These are phyloP conservation scores for Apiospora kogelbergensis DNA, from an alignment of 2,329 filamentous ascomycete genomes.

Conservation along the genomic window DNA sequence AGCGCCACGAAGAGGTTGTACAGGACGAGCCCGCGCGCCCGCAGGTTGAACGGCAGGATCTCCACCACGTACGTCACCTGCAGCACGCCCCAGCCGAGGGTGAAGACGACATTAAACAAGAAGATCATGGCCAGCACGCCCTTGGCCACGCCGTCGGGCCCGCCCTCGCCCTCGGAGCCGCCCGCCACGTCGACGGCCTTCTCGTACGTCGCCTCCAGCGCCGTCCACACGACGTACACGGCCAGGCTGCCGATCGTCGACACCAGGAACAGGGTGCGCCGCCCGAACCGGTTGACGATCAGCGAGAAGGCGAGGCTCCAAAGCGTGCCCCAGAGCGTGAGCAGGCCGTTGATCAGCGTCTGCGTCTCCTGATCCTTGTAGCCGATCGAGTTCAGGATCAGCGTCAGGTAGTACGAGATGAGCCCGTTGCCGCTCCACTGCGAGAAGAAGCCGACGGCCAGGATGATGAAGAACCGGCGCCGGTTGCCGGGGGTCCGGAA, in stretches of 20 bases:
- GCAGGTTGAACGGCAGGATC: constrained; percentile 33
- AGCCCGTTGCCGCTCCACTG: constrained; percentile 23
- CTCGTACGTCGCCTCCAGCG: constrained; percentile 29
- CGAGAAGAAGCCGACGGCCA: constrained; percentile 11
- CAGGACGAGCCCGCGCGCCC: constrained; percentile 19
- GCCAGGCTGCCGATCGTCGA: constrained; percentile 21
- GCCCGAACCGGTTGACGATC: constrained; percentile 25
- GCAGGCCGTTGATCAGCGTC: constrained; percentile 40
- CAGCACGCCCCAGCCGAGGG: constrained; percentile 32
- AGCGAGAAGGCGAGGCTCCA: constrained; percentile 46
- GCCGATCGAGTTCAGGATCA: constrained; percentile 36
- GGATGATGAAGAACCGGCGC: constrained; percentile 15
- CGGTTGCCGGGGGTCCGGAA: constrained; percentile 21
- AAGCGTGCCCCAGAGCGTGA: constrained; percentile 45
- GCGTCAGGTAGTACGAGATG: constrained; percentile 34
- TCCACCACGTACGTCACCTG: constrained; percentile 33
- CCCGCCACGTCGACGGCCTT: constrained; percentile 22
- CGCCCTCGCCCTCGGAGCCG: constrained; percentile 22
- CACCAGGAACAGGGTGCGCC: constrained; percentile 26
- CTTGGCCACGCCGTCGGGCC: constrained; percentile 13
- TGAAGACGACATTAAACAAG: constrained; percentile 34
- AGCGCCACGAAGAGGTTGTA: constrained; percentile 30
- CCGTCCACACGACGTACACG: constrained; percentile 19
- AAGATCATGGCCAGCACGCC: constrained; percentile 35
- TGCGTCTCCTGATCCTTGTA: constrained; percentile 24